Evolutionary conservation across 345 rosid genomes (phyloP).

Genomic region (Lepidium aucheri): DNA sequence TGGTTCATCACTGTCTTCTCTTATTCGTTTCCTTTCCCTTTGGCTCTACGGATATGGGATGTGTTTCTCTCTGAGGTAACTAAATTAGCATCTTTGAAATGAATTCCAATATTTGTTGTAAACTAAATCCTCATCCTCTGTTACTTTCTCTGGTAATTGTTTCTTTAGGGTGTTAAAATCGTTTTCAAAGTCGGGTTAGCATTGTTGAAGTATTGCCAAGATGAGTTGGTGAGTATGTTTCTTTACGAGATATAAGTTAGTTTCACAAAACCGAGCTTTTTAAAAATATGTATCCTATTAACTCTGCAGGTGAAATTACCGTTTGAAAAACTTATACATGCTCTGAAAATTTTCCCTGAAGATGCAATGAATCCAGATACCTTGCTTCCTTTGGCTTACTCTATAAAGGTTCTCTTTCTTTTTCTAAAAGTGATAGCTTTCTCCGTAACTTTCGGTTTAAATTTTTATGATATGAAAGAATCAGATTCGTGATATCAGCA

Average conservation of each 20-base stretch:
- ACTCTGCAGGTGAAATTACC: conserved; percentile 44
- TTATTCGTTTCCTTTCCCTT: conserved; percentile 87
- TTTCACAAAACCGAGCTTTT: not conserved
- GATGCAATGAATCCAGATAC: conserved; percentile 88
- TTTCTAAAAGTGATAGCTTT: not conserved
- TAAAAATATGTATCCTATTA: too few species aligned
- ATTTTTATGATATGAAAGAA: not conserved
- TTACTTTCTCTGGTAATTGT: not conserved
- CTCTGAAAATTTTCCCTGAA: conserved; percentile 81
- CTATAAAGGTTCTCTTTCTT: conserved; percentile 60
- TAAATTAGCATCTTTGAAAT: not conserved
- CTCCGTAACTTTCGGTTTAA: not conserved
- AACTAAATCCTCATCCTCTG: not conserved
- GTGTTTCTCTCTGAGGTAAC: conserved; percentile 84
- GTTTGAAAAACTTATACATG: conserved; percentile 86
- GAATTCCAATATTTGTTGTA: not conserved
- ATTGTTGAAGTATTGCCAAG: conserved; percentile 72
- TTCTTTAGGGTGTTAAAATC: conserved; percentile 73
- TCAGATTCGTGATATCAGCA: not conserved
- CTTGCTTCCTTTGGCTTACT: conserved; percentile 78
- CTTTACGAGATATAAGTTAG: not conserved
- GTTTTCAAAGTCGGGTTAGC: conserved; percentile 96
- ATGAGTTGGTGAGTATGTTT: conserved; percentile 56
- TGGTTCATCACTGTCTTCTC: conserved; percentile 98
- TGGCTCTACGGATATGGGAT: conserved; percentile 99